phyloP scores from a whole-genome alignment of 2,329 filamentous ascomycete species.

The Talaromyces sp. region DNA sequence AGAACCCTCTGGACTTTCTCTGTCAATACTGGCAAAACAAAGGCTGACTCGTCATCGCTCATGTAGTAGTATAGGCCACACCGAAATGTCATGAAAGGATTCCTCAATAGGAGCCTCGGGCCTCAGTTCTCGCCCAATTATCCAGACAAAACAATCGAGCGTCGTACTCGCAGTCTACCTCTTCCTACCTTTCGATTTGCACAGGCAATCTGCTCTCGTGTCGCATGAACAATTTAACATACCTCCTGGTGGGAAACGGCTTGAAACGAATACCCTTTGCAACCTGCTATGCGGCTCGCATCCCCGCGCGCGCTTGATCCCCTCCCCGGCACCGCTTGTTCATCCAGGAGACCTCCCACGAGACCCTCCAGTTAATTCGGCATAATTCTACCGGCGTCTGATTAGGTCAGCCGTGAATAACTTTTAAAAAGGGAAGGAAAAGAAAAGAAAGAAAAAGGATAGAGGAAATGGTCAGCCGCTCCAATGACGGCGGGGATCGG shows the following conservation, averaged over 20 bases:
- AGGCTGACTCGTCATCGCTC: not conserved
- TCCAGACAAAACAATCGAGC: slow-evolving; percentile 3
- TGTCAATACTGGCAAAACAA: not conserved
- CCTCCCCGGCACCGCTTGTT: slow-evolving; percentile 8
- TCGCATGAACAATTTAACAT: not conserved
- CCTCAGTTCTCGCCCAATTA: slow-evolving; percentile 10
- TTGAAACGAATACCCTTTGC: not conserved
- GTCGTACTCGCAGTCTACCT: not conserved
- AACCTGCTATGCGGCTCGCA: slow-evolving; percentile 18
- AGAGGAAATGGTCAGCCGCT: slow-evolving; percentile 35
- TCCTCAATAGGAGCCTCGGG: slow-evolving; percentile 2
- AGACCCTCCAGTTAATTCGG: not conserved
- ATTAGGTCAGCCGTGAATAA: not conserved
- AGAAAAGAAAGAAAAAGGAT: not conserved
- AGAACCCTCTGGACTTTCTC: not conserved
- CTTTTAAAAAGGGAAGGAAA: no score
- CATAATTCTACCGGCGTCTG: not conserved
- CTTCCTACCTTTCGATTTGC: not conserved
- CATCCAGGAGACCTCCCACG: not conserved
- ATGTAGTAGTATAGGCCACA: not conserved
- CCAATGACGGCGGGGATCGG: slow-evolving; percentile 32
- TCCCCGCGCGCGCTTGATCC: slow-evolving; percentile 12
- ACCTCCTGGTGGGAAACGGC: not conserved
- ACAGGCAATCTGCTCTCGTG: not conserved
- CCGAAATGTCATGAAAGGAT: slow-evolving; percentile 9